Percentiles rank a stretch among this genome's conserved stretches.
These are phyloP conservation scores for Russula compacta DNA, from an alignment of 768 basidiomycete species.

Conservation along the genomic window DNA sequence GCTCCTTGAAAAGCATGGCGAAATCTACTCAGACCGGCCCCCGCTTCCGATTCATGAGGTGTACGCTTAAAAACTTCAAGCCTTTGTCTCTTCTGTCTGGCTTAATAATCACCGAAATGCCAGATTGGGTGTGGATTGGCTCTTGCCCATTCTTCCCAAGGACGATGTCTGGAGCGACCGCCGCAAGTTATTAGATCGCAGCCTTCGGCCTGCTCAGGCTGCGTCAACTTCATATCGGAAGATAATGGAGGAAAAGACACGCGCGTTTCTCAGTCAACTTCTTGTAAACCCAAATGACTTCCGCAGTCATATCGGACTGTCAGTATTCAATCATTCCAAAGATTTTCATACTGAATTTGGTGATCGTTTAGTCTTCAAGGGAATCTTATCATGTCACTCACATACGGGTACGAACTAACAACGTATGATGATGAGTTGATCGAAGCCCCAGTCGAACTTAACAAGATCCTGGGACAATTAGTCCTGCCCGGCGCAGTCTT, in stretches of 20 bases:
- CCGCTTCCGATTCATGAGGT: neutral
- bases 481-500: neutral
- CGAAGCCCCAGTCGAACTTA: neutral
- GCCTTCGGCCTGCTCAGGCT: neutral
- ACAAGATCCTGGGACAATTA: neutral
- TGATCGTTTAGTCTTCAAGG: conserved; percentile 1
- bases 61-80: neutral
- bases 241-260: conserved; percentile 4
- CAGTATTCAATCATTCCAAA: neutral
- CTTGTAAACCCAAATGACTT: neutral
- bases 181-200: conserved; percentile 1
- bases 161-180: neutral
- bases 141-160: neutral
- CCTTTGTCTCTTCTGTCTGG: neutral
- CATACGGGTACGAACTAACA: conserved; percentile 9
- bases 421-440: neutral
- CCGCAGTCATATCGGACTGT: neutral
- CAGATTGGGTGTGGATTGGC: conserved; percentile 1
- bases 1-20: conserved; percentile 44
- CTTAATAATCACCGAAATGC: neutral
- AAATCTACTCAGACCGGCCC: conserved; percentile 18
- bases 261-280: neutral
- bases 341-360: neutral
- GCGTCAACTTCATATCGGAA: neutral
- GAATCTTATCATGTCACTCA: conserved; percentile 1